phyloP scores from a whole-genome alignment of 208 protist species.

The Leishmania turanica region DNA sequence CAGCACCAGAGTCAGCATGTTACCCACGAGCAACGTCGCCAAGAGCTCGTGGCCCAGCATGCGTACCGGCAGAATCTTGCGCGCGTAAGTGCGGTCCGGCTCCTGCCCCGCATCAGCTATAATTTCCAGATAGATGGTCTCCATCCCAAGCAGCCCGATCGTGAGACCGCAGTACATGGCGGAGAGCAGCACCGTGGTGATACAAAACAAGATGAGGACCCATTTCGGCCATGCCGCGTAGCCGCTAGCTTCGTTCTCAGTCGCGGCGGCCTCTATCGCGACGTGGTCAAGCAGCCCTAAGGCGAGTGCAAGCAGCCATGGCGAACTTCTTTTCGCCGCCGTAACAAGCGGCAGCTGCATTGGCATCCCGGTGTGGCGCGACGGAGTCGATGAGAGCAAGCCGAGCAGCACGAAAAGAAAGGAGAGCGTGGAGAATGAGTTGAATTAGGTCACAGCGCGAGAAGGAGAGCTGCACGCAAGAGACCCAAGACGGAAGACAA shows the following conservation, averaged over 20 bases:
- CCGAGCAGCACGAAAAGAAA: not conserved
- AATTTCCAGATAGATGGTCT: constrained; percentile 78
- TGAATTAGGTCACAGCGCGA: not conserved
- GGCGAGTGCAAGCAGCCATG: constrained; percentile 20
- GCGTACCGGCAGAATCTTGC: constrained; percentile 70
- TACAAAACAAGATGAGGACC: constrained; percentile 45
- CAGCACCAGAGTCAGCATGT: constrained; percentile 82
- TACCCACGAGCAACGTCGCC: constrained; percentile 72
- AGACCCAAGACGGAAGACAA: not conserved
- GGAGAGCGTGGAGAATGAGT: not conserved
- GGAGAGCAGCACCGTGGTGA: constrained; percentile 51
- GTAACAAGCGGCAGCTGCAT: not conserved
- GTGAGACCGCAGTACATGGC: constrained; percentile 87
- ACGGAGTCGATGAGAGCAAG: not conserved
- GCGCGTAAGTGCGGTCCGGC: constrained; percentile 72
- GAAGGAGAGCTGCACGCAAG: not conserved
- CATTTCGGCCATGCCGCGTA: constrained; percentile 54
- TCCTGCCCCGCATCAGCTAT: constrained; percentile 69
- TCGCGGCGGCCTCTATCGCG: not conserved
- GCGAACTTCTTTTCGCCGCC: not conserved
- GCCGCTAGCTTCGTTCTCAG: constrained; percentile 27
- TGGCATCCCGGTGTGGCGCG: not conserved
- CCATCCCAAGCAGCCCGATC: constrained; percentile 82
- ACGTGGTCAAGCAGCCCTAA: constrained; percentile 10
- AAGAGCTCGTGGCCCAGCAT: constrained; percentile 76